phyloP scores from a whole-genome alignment of 306 rosid genomes.

The Lablab purpureus region DNA sequence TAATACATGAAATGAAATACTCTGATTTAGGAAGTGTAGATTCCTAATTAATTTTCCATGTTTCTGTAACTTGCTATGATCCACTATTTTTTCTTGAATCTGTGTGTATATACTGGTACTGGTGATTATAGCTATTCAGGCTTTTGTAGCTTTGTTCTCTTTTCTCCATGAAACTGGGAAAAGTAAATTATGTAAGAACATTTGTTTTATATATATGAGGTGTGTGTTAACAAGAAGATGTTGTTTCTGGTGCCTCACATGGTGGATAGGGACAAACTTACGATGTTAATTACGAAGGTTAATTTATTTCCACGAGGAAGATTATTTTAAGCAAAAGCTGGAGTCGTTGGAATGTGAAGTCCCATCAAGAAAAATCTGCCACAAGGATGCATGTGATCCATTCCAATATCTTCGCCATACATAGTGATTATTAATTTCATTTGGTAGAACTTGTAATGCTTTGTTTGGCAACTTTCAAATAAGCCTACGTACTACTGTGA shows the following conservation, averaged over 20 bases:
- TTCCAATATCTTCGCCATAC: background rate
- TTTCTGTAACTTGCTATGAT: background rate
- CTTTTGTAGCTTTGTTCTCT: background rate
- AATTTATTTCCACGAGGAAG: constrained; percentile 22
- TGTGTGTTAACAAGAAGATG: background rate
- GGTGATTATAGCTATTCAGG: no score
- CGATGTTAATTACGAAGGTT: constrained; percentile 8
- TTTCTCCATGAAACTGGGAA: constrained; percentile 39
- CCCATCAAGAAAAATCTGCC: background rate
- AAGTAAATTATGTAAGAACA: constrained; percentile 11
- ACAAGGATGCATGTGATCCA: background rate
- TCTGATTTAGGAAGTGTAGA: background rate
- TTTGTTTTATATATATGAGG: constrained; percentile 8
- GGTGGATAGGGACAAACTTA: background rate
- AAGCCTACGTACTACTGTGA: background rate
- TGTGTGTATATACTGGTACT: background rate
- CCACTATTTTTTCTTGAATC: background rate
- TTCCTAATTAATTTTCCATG: constrained; percentile 6
- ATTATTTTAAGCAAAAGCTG: background rate
- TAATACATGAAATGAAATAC: constrained; percentile 21
- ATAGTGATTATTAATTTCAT: background rate
- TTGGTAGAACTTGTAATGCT: background rate
- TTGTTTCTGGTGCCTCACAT: background rate
- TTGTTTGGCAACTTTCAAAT: background rate
- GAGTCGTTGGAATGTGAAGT: background rate